These are phyloP conservation scores for Auriscalpium orientale DNA, from an alignment of 768 basidiomycete species.

Conservation along the genomic window DNA sequence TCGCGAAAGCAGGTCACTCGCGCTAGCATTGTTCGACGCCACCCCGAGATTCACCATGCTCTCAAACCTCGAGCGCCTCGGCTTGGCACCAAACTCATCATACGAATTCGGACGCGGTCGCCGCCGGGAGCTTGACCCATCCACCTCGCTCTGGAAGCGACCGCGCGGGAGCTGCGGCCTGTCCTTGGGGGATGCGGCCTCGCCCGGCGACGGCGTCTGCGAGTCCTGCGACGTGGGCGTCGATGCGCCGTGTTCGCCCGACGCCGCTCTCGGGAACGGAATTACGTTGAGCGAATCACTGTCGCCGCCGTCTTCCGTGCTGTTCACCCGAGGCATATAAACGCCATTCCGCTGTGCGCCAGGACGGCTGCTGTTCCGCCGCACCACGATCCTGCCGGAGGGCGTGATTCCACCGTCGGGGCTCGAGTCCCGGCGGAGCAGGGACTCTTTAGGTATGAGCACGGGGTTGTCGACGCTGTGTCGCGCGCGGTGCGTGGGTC, in stretches of 20 bases:
- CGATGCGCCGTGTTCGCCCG: constrained; percentile 40
- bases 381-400: constrained; percentile 35
- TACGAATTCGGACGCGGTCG: constrained; percentile 58
- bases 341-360: constrained; percentile 2
- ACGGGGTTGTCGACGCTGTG: constrained; percentile 50
- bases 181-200: constrained; percentile 1
- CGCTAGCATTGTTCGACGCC: constrained; percentile 42
- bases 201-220: not conserved
- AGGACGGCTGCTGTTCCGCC: constrained; percentile 38
- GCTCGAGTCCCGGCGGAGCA: constrained; percentile 42
- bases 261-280: constrained; percentile 59
- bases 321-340: constrained; percentile 6
- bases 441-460: constrained; percentile 28
- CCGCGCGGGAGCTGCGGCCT: constrained; percentile 43
- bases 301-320: constrained; percentile 8
- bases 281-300: constrained; percentile 32
- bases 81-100: constrained; percentile 54
- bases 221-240: constrained; percentile 24
- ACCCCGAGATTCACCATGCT: constrained; percentile 62
- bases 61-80: constrained; percentile 58
- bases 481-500: constrained; percentile 56
- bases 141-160: constrained; percentile 70
- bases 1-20: constrained; percentile 57
- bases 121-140: constrained; percentile 43
- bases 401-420: constrained; percentile 41